Conservation (phyloP, 2,329 filamentous ascomycete species). For the Endoconidiophora polonica region DNA sequence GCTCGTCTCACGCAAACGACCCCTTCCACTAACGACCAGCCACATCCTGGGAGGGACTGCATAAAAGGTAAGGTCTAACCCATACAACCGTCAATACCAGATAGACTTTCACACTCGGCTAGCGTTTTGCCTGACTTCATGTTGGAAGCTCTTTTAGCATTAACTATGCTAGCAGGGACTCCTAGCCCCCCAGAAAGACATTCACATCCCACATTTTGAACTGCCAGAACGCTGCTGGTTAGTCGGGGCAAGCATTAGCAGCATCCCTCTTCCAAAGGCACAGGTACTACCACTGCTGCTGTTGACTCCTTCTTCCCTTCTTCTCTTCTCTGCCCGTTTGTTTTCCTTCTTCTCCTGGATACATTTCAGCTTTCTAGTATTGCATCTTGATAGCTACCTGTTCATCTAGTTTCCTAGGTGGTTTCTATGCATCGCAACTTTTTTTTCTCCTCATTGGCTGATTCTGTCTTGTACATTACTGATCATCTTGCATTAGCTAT, state of each 20-base stretch:
- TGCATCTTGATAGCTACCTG: no score
- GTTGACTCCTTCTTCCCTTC: conserved; percentile 13
- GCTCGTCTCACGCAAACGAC: no score
- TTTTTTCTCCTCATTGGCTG: conserved; percentile 12
- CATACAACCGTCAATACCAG: no score
- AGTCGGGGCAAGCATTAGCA: background rate
- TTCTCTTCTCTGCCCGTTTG: conserved; percentile 13
- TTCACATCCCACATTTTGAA: background rate
- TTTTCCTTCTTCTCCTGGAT: conserved; percentile 9
- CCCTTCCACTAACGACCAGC: no score
- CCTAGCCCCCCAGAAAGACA: background rate
- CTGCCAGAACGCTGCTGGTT: background rate
- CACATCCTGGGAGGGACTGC: no score
- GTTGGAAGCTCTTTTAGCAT: no score
- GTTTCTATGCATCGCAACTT: conserved; percentile 5
- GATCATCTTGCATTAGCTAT: background rate
- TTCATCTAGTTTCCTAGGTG: no score
- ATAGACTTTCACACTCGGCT: no score
- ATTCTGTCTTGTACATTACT: conserved; percentile 11
- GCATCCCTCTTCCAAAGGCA: background rate
- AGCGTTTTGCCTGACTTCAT: no score
- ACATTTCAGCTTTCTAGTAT: no score
- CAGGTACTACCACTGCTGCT: background rate
- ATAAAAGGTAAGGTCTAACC: no score
- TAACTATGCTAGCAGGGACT: background rate